Conservation (phyloP, 2,329 filamentous ascomycete species). For the Claviceps pazoutovae region DNA sequence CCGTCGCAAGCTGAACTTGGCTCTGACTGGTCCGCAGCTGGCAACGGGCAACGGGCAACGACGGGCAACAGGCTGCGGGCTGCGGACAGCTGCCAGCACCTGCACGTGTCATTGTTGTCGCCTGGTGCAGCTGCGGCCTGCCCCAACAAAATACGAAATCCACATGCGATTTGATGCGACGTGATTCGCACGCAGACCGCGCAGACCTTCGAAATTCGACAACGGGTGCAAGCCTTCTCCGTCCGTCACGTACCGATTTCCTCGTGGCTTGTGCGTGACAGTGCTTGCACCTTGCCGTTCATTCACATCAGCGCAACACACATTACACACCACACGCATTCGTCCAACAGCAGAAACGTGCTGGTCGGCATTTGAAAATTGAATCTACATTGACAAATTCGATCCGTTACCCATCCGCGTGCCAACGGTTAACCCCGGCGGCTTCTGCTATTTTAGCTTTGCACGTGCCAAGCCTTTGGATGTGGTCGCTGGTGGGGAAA, state of each 20-base stretch:
- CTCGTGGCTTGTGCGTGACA: too few species aligned
- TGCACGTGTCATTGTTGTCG: background rate
- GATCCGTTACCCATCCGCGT: background rate
- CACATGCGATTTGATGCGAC: background rate
- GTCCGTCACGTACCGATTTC: too few species aligned
- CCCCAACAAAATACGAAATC: background rate
- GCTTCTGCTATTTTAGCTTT: background rate
- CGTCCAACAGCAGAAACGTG: background rate
- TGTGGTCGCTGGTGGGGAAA: slow-evolving; percentile 1
- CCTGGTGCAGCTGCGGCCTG: background rate
- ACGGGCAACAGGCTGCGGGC: background rate
- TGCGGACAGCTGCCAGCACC: background rate
- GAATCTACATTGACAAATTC: background rate
- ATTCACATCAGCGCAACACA: too few species aligned
- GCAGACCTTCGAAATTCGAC: too few species aligned
- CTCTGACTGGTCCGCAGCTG: background rate
- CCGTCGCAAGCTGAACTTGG: background rate
- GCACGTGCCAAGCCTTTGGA: background rate
- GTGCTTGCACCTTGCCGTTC: too few species aligned
- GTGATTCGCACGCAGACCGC: too few species aligned
- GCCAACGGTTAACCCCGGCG: too few species aligned
- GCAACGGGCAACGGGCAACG: background rate
- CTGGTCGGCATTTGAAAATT: background rate
- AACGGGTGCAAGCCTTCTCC: too few species aligned
- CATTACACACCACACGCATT: background rate